Evolutionary conservation across 83 land plant genomes (phyloP).

Genomic region (Larix sibirica): DNA sequence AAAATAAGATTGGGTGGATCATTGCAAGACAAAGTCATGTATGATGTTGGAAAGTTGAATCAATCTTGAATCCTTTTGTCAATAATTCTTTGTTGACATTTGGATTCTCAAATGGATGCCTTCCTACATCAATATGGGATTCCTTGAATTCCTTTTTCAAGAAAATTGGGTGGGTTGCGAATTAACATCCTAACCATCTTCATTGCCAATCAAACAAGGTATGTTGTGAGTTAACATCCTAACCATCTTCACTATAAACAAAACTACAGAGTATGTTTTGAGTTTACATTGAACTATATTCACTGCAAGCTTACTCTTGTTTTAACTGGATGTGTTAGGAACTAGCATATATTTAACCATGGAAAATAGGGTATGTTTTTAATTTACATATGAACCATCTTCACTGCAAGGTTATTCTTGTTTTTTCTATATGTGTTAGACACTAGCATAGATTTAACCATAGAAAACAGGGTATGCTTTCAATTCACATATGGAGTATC

Average conservation of each 20-base stretch:
- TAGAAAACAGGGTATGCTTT: background rate
- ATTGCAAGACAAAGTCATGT: constrained; percentile 64
- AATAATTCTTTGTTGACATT: too few species aligned
- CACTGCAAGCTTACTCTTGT: too few species aligned
- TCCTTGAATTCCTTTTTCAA: constrained; percentile 50
- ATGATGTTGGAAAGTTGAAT: constrained; percentile 13
- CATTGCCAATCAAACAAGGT: constrained; percentile 26
- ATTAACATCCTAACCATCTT: too few species aligned
- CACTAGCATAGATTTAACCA: background rate
- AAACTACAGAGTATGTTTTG: background rate
- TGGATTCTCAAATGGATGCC: too few species aligned
- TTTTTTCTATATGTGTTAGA: background rate
- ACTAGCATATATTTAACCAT: too few species aligned
- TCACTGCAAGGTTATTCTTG: background rate
- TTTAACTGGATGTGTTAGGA: too few species aligned
- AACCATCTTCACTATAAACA: background rate
- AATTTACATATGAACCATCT: background rate
- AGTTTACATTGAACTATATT: too few species aligned
- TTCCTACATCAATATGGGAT: too few species aligned
- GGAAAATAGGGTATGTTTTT: background rate
- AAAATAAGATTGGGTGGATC: constrained; percentile 73
- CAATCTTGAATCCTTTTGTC: too few species aligned
- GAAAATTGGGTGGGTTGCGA: background rate
- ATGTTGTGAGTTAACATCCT: background rate
- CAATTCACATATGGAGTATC: too few species aligned